Percentiles rank a stretch among this genome's conserved stretches.
phyloP scores from a whole-genome alignment of 2,329 filamentous ascomycete species.

The Trichophyton mentagrophytes region DNA sequence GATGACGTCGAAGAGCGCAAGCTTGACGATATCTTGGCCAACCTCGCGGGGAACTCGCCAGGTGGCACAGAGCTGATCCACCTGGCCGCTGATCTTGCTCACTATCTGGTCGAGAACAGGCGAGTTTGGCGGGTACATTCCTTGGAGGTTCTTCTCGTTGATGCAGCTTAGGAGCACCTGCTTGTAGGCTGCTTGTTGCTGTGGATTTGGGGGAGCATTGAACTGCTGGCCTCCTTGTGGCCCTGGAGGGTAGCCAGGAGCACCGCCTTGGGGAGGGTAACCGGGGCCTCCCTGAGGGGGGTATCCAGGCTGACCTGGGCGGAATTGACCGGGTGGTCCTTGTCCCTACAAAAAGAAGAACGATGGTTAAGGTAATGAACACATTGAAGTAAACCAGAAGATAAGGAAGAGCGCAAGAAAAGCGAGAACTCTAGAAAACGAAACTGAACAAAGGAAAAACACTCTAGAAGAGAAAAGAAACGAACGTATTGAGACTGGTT shows the following conservation, averaged over 20 bases:
- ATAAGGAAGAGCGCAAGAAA: background rate
- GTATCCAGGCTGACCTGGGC: slow-evolving; percentile 21
- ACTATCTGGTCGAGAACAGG: slow-evolving; percentile 41
- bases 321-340: slow-evolving; percentile 23
- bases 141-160: slow-evolving; percentile 47
- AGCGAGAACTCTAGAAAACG: background rate
- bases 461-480: slow-evolving; percentile 8
- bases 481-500: slow-evolving; percentile 23
- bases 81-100: slow-evolving; percentile 35
- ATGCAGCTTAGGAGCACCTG: slow-evolving; percentile 43
- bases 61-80: slow-evolving; percentile 44
- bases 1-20: slow-evolving; percentile 50
- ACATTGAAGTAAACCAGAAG: background rate
- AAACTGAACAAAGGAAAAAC: slow-evolving; percentile 1
- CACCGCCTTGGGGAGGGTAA: slow-evolving; percentile 19
- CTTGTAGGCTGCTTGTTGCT: slow-evolving; percentile 44
- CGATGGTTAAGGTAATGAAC: background rate
- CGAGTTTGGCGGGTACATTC: slow-evolving; percentile 46
- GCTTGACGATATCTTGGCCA: slow-evolving; percentile 50
- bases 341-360: slow-evolving; percentile 11
- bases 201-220: slow-evolving; percentile 31
- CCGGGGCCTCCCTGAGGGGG: slow-evolving; percentile 23
- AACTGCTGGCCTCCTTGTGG: slow-evolving; percentile 22
- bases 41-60: slow-evolving; percentile 49
- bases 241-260: slow-evolving; percentile 19